phyloP scores from a whole-genome alignment of 495 filamentous ascomycete genomes.

The Daldinia vernicosa region DNA sequence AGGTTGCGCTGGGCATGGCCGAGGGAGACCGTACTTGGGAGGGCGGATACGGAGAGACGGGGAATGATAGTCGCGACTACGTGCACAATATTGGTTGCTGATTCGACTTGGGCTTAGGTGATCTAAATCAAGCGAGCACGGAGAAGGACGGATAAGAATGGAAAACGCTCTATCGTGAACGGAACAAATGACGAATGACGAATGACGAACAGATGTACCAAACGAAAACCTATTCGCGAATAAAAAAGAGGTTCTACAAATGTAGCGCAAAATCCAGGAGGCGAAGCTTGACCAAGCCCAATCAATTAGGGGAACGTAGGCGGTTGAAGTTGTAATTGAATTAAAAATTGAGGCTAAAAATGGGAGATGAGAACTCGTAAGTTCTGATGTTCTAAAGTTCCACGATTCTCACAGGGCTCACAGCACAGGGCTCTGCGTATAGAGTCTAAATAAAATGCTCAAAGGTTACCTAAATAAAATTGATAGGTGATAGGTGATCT shows the following conservation, averaged over 20 bases:
- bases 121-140: background rate
- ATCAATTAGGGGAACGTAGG: conserved; percentile 3
- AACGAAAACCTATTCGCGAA: background rate
- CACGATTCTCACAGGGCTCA: no score
- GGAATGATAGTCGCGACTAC: background rate
- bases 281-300: background rate
- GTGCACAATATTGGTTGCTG: background rate
- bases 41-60: background rate
- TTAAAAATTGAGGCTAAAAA: conserved; percentile 23
- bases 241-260: background rate
- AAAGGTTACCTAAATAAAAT: no score
- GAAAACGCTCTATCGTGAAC: conserved; percentile 2
- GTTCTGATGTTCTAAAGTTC: conserved; percentile 7
- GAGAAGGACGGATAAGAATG: background rate
- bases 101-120: background rate
- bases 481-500: background rate
- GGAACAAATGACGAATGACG: background rate
- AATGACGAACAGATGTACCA: background rate
- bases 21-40: conserved; percentile 14
- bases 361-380: conserved; percentile 11
- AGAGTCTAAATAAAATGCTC: no score
- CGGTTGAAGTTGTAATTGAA: background rate
- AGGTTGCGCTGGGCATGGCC: conserved; percentile 78
- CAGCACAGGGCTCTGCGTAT: no score
- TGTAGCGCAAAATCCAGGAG: background rate